phyloP scores from a whole-genome alignment of 805 yeast species.

The Yarrowia deformans region DNA sequence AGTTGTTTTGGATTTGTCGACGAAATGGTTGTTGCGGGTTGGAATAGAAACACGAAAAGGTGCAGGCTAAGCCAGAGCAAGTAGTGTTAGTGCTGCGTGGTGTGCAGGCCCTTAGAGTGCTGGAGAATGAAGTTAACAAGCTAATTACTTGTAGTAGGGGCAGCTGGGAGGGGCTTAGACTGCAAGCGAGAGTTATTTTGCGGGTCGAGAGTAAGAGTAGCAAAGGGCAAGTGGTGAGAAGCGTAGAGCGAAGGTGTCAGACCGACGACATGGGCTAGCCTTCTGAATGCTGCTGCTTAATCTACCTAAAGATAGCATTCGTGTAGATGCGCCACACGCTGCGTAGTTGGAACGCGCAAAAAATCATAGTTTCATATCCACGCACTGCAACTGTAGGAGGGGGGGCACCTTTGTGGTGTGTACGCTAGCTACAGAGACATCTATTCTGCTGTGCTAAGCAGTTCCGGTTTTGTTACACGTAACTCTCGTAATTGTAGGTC shows the following conservation, averaged over 20 bases:
- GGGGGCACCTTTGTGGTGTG: constrained; percentile 28
- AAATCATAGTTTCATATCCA: constrained; percentile 34
- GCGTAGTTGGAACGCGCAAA: constrained; percentile 17
- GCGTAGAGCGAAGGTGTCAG: constrained; percentile 18
- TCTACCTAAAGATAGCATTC: constrained; percentile 32
- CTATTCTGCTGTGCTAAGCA: no score
- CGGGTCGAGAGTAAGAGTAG: not conserved
- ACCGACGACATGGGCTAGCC: constrained; percentile 19
- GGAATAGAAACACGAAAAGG: not conserved
- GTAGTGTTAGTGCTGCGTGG: constrained; percentile 6
- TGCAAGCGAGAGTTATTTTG: not conserved
- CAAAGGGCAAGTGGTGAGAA: not conserved
- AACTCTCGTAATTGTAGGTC: no score
- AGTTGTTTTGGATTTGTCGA: not conserved
- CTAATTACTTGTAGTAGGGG: not conserved
- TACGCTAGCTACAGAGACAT: no score
- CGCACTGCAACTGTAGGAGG: constrained; percentile 14
- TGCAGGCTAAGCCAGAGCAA: constrained; percentile 21
- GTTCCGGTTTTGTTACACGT: no score
- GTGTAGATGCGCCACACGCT: constrained; percentile 31
- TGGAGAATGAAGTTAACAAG: not conserved
- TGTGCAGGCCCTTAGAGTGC: not conserved
- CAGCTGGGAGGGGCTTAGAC: constrained; percentile 9
- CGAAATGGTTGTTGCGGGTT: not conserved
- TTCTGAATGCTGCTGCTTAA: constrained; percentile 30